A percentile compares a stretch with the other conserved stretches of the same genome.
Evolutionary conservation across 2,329 filamentous ascomycete species (phyloP).

Genomic region (Neofusicoccum sp.): DNA sequence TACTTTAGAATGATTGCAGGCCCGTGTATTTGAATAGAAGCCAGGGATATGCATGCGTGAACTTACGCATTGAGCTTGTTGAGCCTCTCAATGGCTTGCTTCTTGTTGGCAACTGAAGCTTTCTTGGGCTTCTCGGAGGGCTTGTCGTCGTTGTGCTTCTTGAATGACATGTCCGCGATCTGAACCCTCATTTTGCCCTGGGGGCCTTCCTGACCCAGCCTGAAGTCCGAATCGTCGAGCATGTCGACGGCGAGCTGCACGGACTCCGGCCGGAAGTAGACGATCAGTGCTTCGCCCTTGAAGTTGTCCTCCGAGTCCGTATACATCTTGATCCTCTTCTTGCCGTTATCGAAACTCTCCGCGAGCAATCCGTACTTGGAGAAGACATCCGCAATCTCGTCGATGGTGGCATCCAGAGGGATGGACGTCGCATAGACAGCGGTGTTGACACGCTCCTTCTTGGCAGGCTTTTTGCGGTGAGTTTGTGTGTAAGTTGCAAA

Average conservation of each 20-base stretch:
- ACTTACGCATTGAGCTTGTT: slow-evolving; percentile 75
- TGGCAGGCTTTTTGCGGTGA: slow-evolving; percentile 1
- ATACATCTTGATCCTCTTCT: slow-evolving; percentile 92
- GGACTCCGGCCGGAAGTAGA: slow-evolving; percentile 95
- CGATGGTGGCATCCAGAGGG: slow-evolving; percentile 73
- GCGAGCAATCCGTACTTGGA: slow-evolving; percentile 89
- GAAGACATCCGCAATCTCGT: slow-evolving; percentile 84
- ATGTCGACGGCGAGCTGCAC: slow-evolving; percentile 82
- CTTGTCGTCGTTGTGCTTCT: slow-evolving; percentile 72
- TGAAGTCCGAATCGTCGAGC: slow-evolving; percentile 80
- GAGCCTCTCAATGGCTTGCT: slow-evolving; percentile 66
- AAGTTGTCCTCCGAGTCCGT: slow-evolving; percentile 77
- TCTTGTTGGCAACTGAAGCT: slow-evolving; percentile 84
- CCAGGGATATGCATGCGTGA: too few relatives aligned
- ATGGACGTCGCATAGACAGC: slow-evolving; percentile 84
- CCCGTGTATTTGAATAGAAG: too few relatives aligned
- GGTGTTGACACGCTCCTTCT: slow-evolving; percentile 32
- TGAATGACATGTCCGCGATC: slow-evolving; percentile 87
- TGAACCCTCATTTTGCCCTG: slow-evolving; percentile 74
- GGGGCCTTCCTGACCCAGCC: slow-evolving; percentile 59
- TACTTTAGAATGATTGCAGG: neutral
- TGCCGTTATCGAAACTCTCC: slow-evolving; percentile 87
- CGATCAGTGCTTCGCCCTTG: slow-evolving; percentile 90
- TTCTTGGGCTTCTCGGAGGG: slow-evolving; percentile 51
- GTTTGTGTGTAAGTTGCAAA: slow-evolving; percentile 35